Evolutionary conservation across 2,329 filamentous ascomycete genomes (phyloP).

Genomic region (Cladorrhinum sp.): DNA sequence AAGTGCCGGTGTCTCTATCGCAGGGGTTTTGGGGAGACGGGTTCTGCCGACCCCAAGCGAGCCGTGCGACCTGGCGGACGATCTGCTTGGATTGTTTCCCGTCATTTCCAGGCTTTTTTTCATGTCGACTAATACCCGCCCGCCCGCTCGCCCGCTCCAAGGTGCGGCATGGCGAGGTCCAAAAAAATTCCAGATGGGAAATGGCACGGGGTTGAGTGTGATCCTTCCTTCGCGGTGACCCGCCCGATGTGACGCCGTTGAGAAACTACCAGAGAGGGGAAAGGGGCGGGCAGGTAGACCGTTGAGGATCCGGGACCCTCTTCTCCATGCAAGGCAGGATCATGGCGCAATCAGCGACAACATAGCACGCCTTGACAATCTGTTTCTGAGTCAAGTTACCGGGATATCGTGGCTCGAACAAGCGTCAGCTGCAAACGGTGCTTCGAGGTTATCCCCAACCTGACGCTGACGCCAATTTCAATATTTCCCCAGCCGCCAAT

Average conservation of each 20-base stretch:
- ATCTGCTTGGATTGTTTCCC: not conserved
- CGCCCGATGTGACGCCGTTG: conserved; percentile 28
- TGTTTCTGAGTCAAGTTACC: conserved; percentile 2
- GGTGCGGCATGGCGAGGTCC: conserved; percentile 1
- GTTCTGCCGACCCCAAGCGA: not conserved
- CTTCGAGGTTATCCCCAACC: not conserved
- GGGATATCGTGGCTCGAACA: not conserved
- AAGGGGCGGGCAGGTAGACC: too few relatives aligned
- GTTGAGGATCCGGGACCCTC: not conserved
- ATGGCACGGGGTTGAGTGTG: conserved; percentile 11
- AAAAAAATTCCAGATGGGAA: conserved; percentile 19
- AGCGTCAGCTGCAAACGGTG: not conserved
- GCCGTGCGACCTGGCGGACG: not conserved
- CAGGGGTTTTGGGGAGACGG: not conserved
- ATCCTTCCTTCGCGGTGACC: conserved; percentile 8
- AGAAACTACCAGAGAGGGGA: conserved; percentile 11
- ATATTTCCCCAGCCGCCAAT: not conserved
- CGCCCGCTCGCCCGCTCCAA: not conserved
- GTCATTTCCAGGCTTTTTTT: conserved; percentile 1
- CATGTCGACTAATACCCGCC: not conserved
- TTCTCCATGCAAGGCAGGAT: conserved; percentile 8
- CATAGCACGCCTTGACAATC: conserved; percentile 4
- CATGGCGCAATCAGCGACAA: conserved; percentile 16
- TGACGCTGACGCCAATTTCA: not conserved
- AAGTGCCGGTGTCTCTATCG: not conserved